Evolutionary conservation across 257 asterid species (phyloP).

Genomic region (Rehmannia glutinosa): DNA sequence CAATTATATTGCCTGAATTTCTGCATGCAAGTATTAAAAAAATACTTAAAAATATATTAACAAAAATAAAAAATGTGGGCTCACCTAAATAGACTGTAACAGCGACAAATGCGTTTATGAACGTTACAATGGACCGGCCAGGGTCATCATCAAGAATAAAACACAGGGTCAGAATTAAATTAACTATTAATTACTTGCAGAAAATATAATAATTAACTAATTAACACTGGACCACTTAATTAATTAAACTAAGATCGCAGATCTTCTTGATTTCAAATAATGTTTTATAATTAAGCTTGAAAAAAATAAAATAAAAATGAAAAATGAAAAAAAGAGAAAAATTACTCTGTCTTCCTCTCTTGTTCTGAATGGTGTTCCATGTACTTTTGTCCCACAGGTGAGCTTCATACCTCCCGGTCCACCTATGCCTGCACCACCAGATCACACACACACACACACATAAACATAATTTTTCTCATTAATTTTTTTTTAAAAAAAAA

Average conservation of each 20-base stretch:
- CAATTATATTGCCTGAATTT: neutral
- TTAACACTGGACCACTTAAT: neutral
- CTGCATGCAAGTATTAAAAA: slow-evolving; percentile 25
- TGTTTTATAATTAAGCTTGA: neutral
- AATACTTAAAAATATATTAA: neutral
- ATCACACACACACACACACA: neutral
- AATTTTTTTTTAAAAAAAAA: neutral
- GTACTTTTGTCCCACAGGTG: slow-evolving; percentile 88
- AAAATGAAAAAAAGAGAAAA: neutral
- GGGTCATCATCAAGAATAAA: slow-evolving; percentile 40
- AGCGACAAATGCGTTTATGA: slow-evolving; percentile 40
- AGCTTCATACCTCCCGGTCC: slow-evolving; percentile 90
- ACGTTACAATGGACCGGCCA: slow-evolving; percentile 35
- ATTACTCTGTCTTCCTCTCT: slow-evolving; percentile 83
- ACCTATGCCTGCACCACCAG: slow-evolving; percentile 65
- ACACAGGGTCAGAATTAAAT: slow-evolving; percentile 34
- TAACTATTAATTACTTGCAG: slow-evolving; percentile 11
- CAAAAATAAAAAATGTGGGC: neutral
- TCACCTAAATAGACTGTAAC: slow-evolving; percentile 85
- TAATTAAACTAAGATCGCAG: slow-evolving; percentile 37
- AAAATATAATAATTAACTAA: neutral
- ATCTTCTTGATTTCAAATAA: slow-evolving; percentile 43
- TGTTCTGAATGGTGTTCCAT: slow-evolving; percentile 78
- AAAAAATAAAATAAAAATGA: neutral
- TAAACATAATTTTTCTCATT: too few relatives aligned